These are phyloP conservation scores for Metschnikowia kofuensis DNA, from an alignment of 805 yeast species.

Conservation along the genomic window DNA sequence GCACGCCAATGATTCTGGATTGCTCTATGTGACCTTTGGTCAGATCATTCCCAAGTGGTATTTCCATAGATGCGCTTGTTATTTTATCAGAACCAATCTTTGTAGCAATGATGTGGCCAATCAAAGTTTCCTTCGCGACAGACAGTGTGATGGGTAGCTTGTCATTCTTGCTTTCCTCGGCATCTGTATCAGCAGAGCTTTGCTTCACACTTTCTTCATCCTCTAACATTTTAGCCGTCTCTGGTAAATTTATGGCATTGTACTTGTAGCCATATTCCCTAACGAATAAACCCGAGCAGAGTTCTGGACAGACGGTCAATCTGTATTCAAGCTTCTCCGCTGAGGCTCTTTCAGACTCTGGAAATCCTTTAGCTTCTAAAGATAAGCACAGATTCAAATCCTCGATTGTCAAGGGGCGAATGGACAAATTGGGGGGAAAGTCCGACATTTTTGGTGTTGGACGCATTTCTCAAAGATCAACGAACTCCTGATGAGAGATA, in stretches of 20 bases:
- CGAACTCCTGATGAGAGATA: neutral
- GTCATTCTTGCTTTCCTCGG: constrained; percentile 28
- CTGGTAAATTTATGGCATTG: constrained; percentile 41
- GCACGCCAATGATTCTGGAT: constrained; percentile 74
- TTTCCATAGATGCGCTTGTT: constrained; percentile 57
- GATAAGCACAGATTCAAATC: constrained; percentile 62
- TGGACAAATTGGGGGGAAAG: constrained; percentile 45
- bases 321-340: constrained; percentile 64
- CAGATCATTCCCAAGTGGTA: constrained; percentile 43
- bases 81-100: constrained; percentile 53
- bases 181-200: constrained; percentile 15
- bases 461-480: neutral
- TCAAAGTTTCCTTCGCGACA: constrained; percentile 57
- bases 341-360: constrained; percentile 65
- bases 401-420: constrained; percentile 26
- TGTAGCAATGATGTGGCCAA: constrained; percentile 81
- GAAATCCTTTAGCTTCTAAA: constrained; percentile 70
- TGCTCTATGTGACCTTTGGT: constrained; percentile 68
- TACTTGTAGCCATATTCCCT: constrained; percentile 56
- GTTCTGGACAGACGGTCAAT: constrained; percentile 80
- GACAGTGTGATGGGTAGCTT: constrained; percentile 47
- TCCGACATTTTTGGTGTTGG: constrained; percentile 31
- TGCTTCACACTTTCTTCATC: constrained; percentile 20
- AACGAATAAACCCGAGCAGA: constrained; percentile 83
- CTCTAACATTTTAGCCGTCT: constrained; percentile 34